Conservation (phyloP, 768 basidiomycete genomes). For the Agrocybe pediades region DNA sequence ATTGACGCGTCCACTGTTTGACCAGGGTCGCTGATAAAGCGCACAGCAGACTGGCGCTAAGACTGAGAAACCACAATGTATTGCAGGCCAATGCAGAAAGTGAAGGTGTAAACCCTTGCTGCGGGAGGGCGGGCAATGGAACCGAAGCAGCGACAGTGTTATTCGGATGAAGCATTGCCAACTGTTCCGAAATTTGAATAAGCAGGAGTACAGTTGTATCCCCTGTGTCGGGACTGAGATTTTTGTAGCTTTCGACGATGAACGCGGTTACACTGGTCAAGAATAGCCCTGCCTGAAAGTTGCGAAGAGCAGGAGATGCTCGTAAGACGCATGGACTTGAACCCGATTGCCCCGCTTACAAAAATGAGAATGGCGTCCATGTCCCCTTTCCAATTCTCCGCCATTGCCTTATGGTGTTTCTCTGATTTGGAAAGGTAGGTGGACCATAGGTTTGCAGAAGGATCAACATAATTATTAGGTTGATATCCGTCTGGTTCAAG, state of each 20-base stretch:
- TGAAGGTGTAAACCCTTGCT: slow-evolving; percentile 22
- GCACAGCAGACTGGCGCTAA: slow-evolving; percentile 41
- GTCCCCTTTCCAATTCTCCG: slow-evolving; percentile 39
- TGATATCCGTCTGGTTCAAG: slow-evolving; percentile 12
- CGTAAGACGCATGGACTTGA: neutral
- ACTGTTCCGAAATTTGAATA: slow-evolving; percentile 31
- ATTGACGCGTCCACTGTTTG: slow-evolving; percentile 50
- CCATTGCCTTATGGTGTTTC: slow-evolving; percentile 30
- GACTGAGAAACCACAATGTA: slow-evolving; percentile 46
- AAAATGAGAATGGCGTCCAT: slow-evolving; percentile 44
- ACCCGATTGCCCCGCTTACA: slow-evolving; percentile 20
- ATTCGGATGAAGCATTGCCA: slow-evolving; percentile 22
- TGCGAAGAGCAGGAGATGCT: neutral
- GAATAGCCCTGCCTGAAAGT: slow-evolving; percentile 43
- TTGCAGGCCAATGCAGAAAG: slow-evolving; percentile 39
- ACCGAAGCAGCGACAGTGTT: slow-evolving; percentile 4
- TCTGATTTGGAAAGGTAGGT: slow-evolving; percentile 36
- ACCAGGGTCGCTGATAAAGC: slow-evolving; percentile 47
- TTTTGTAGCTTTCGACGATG: slow-evolving; percentile 39
- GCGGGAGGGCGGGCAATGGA: neutral
- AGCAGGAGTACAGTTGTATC: slow-evolving; percentile 29
- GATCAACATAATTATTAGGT: slow-evolving; percentile 30
- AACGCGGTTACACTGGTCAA: slow-evolving; percentile 41
- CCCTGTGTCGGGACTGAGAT: slow-evolving; percentile 29
- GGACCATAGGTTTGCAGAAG: slow-evolving; percentile 39